Evolutionary conservation across 83 land plant genomes (phyloP), one percentile per base, ranked within the genome.

Genomic region (Picea abies): DNA sequence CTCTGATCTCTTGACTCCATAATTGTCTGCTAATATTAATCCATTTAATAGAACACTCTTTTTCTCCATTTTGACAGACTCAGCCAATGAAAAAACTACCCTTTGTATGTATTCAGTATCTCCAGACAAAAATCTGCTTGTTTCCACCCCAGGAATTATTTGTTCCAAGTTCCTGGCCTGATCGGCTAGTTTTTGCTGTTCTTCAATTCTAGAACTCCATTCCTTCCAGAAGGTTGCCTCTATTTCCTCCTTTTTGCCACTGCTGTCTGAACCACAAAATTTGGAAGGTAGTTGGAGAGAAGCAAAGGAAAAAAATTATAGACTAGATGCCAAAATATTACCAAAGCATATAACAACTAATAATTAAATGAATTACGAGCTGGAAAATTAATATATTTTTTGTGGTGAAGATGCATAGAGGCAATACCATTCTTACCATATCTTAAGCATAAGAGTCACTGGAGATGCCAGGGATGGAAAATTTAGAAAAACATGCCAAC

Each of bases 71-170:
- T 88, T 91, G n/a, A 86, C 87, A 47, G 91, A 87, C 61, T 91
- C 91, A 80, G 87, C 83, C 4, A 93, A 78, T 17, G 87, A 81
- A 39, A 83, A 81, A 8, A 93, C 77, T 25, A 76, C 79, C 35
- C 47, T 79, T 56, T 78, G 25, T 61, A 93, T 88, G 76, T 93
- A 93, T 4, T 78, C 78, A 0, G 60, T 52, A 60, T 93, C 95
- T 22, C 91, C 85, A 71, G 95, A 93, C 62, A 93, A 75, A 84
- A 91, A 91, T 10, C 93, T 87, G 6, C 86, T 79, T 29, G 88
- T 82, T 47, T 91, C 93, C 60, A 91, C 87, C 49, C 91, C 95
- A 84, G 95, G 93, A 60, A 93, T 86, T 70, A 91, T 76, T 85
- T 93, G 72, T 82, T 91, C 90, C 80, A 93, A 63, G 8, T 82